Evolutionary conservation across 345 rosid genomes (phyloP).

Genomic region (Salix koriyanagi): DNA sequence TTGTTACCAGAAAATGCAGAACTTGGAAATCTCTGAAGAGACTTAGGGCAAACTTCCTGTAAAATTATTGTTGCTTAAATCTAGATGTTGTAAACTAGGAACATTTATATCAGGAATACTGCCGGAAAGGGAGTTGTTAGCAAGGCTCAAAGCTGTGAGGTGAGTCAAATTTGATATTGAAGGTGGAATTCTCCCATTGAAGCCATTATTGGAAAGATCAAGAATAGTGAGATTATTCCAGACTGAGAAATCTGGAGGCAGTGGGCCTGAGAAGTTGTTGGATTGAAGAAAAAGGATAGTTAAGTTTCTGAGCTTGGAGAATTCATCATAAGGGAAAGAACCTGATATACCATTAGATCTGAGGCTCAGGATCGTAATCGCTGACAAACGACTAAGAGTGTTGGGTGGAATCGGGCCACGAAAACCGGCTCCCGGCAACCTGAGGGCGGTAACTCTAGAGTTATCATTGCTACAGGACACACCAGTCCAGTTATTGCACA

Average conservation of each 20-base stretch:
- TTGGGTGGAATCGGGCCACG: conserved; percentile 29
- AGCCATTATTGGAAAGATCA: conserved; percentile 33
- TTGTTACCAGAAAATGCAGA: conserved; percentile 25
- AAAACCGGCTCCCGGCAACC: conserved; percentile 39
- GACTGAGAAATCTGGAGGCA: conserved; percentile 30
- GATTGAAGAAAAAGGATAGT: conserved; percentile 30
- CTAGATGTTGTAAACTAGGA: conserved; percentile 21
- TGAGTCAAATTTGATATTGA: conserved; percentile 29
- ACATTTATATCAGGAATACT: conserved; percentile 29
- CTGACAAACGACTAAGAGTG: conserved; percentile 36
- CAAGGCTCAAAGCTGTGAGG: conserved; percentile 27
- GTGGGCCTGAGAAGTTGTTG: conserved; percentile 35
- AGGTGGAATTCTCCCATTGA: conserved; percentile 33
- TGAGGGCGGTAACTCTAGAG: conserved; percentile 26
- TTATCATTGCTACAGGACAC: conserved; percentile 29
- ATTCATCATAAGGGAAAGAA: conserved; percentile 35
- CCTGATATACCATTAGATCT: conserved; percentile 34
- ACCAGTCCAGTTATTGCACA: conserved; percentile 34
- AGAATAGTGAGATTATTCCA: conserved; percentile 34
- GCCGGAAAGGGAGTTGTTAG: conserved; percentile 38
- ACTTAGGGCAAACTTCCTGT: conserved; percentile 19
- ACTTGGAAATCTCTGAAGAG: conserved; percentile 22
- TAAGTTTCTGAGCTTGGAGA: conserved; percentile 19
- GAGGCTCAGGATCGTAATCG: conserved; percentile 36
- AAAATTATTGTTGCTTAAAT: conserved; percentile 22